Percentiles rank a stretch among this genome's conserved stretches.
Evolutionary conservation across 257 asterid genomes (phyloP).

Genomic region (Solanum tarijense): DNA sequence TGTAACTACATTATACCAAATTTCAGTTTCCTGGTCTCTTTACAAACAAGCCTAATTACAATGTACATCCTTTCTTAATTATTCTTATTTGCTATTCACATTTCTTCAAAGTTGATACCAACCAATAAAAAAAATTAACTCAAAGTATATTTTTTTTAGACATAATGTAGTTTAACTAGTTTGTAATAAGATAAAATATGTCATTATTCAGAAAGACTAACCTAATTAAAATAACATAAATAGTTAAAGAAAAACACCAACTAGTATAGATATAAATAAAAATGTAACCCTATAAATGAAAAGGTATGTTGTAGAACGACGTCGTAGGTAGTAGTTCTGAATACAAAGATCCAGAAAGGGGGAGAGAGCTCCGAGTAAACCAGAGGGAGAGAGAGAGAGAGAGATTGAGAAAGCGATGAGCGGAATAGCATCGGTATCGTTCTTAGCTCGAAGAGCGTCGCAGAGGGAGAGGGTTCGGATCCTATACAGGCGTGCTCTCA

Average conservation of each 20-base stretch:
- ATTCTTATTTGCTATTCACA: background rate
- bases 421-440: conserved; percentile 45
- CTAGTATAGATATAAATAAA: background rate
- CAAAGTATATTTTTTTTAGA: background rate
- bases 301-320: background rate
- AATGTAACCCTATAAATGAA: background rate
- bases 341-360: background rate
- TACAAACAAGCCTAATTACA: background rate
- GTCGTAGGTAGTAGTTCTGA: background rate
- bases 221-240: background rate
- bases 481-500: conserved; percentile 89
- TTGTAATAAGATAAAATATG: background rate
- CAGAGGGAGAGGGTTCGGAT: conserved; percentile 96
- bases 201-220: background rate
- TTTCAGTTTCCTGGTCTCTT: background rate
- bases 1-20: background rate
- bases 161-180: background rate
- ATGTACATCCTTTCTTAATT: background rate
- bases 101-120: background rate
- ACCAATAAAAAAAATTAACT: background rate
- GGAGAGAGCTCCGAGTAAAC: background rate
- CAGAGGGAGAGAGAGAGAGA: background rate
- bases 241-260: background rate
- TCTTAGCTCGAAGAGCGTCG: conserved; percentile 78
- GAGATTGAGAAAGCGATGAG: conserved; percentile 38